Evolutionary conservation across 2,329 filamentous ascomycete genomes (phyloP), one percentile per base, ranked within the genome.

Genomic region (Aspergillus quadrilineatus): DNA sequence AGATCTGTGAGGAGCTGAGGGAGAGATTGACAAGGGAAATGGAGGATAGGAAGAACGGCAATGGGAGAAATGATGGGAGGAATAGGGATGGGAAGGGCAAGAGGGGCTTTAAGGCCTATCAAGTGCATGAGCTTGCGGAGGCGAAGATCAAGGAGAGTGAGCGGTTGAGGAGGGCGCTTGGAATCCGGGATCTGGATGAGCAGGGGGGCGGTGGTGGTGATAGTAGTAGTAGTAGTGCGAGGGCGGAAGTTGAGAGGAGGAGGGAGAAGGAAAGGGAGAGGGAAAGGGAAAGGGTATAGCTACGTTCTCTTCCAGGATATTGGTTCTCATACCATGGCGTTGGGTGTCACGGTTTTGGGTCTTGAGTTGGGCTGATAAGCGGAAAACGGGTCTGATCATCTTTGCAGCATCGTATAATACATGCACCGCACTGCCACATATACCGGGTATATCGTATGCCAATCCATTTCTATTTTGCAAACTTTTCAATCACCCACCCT

Each of bases 141-240:
- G 94, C 93, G 58, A 99, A 99, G 82, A 93, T 96, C 65, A 89
- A 90, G 72, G 94, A 99, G 81, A 96, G 89, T 74, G 92, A 97
- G 77, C 84, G 89, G 66, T 78, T 99, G 71, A 80, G 93, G 62
- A 89, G 82, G 74, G 94, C 94, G 6, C 80, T 99, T 63, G 92
- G 92, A 49, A 96, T 97, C 67, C 87, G 87, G 69, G 87, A 88
- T 69, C 92, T 96, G 73, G 94, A 91, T 89, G 87, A 85, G 87
- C 85, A 61, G 89, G 95, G 71, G 90, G 94, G 59, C 4, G 41
- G 41, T 22, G 29, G 41, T 22, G 22, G 22, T 22, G 22, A 2
- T 22, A 4, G 22, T 22, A 4, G 22, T 12, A 67, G 69, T 22
- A 65, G 61, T 55, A 62, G 70, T 67, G 36, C 52, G 17, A 50